Percentiles rank a stretch among this genome's conserved stretches.
Evolutionary conservation across 1,284 basidiomycete genomes (phyloP).

Genomic region (Trichosporon faecale): DNA sequence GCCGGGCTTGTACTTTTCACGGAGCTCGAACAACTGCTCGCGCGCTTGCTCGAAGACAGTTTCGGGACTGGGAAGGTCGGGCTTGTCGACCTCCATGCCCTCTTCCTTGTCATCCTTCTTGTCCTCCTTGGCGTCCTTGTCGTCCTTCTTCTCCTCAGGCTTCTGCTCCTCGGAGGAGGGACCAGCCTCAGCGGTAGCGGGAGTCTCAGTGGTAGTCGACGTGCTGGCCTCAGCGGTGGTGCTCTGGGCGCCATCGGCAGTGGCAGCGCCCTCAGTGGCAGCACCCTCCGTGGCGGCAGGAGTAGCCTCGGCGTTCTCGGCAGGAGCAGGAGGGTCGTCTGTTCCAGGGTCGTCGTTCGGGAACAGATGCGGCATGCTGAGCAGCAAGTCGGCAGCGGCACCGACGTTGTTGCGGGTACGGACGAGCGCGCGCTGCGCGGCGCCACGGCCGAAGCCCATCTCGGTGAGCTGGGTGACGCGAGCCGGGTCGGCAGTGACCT

Average conservation of each 20-base stretch:
- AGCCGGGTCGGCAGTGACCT: constrained; percentile 64
- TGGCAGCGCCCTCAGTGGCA: constrained; percentile 20
- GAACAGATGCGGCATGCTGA: constrained; percentile 76
- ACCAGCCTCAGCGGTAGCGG: background rate
- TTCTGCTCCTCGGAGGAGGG: background rate
- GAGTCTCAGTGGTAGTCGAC: background rate
- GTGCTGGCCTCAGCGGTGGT: background rate
- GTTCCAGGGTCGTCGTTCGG: constrained; percentile 41
- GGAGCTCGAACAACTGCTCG: constrained; percentile 61
- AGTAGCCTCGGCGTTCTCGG: constrained; percentile 16
- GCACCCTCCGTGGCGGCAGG: constrained; percentile 14
- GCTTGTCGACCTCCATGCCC: constrained; percentile 27
- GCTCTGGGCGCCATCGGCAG: background rate
- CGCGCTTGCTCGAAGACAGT: constrained; percentile 20
- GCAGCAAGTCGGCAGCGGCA: constrained; percentile 82
- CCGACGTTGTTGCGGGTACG: constrained; percentile 85
- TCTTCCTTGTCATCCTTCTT: constrained; percentile 20
- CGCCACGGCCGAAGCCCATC: constrained; percentile 91
- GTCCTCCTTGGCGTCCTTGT: constrained; percentile 26
- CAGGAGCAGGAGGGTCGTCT: constrained; percentile 19
- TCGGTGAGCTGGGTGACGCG: constrained; percentile 80
- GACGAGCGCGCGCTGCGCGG: constrained; percentile 75
- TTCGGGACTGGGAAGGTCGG: constrained; percentile 17
- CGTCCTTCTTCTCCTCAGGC: constrained; percentile 24
- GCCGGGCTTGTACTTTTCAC: constrained; percentile 65